These are phyloP conservation scores for Paecilomyces sp. DNA, from an alignment of 2,329 filamentous ascomycete species.

Conservation along the genomic window DNA sequence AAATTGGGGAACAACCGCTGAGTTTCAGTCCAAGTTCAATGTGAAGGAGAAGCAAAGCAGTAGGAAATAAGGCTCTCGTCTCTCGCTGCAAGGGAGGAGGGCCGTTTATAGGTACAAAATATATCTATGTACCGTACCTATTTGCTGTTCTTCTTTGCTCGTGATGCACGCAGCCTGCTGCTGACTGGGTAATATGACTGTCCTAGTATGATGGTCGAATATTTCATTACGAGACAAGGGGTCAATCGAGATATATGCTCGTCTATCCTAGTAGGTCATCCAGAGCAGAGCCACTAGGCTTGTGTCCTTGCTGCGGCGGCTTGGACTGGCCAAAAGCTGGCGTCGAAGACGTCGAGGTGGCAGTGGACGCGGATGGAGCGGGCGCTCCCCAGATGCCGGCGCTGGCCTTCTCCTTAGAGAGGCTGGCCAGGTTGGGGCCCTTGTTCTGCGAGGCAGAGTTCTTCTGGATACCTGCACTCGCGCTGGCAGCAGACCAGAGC, in stretches of 20 bases:
- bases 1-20: too few relatives aligned
- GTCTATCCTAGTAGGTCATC: constrained; percentile 34
- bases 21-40: too few relatives aligned
- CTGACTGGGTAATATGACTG: neutral
- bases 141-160: neutral
- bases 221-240: neutral
- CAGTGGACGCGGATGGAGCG: constrained; percentile 46
- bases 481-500: constrained; percentile 65
- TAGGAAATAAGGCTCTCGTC: too few relatives aligned
- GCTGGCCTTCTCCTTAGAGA: constrained; percentile 96
- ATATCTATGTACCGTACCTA: neutral
- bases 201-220: neutral
- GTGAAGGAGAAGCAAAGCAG: too few relatives aligned
- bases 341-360: constrained; percentile 42
- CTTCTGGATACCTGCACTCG: constrained; percentile 70
- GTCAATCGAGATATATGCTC: neutral
- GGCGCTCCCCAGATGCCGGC: constrained; percentile 88
- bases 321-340: constrained; percentile 19
- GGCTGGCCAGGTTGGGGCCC: constrained; percentile 77
- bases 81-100: too few relatives aligned
- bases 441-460: constrained; percentile 51
- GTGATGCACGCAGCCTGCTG: neutral
- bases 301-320: constrained; percentile 20
- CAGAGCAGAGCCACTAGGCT: constrained; percentile 29
- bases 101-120: too few relatives aligned